phyloP scores from a whole-genome alignment of 1,284 basidiomycete genomes.

The Ganoderma resinaceum region DNA sequence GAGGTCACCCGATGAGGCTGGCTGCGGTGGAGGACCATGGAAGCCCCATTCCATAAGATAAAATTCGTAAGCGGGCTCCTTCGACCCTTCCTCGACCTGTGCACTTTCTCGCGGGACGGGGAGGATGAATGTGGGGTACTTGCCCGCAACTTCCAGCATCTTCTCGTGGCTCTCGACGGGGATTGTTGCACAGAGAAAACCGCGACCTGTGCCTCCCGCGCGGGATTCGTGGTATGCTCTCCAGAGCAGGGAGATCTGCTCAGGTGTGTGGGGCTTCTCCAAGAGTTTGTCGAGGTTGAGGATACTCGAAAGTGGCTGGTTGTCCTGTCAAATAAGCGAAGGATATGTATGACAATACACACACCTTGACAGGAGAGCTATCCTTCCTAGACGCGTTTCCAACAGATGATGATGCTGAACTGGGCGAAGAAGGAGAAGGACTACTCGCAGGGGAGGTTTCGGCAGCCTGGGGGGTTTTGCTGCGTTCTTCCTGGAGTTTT shows the following conservation, averaged over 20 bases:
- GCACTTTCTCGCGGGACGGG: slow-evolving; percentile 68
- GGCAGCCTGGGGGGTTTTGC: slow-evolving; percentile 29
- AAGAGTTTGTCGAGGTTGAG: slow-evolving; percentile 80
- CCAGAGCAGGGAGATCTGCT: slow-evolving; percentile 85
- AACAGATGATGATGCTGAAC: slow-evolving; percentile 20
- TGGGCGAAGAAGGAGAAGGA: slow-evolving; percentile 23
- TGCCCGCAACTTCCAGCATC: slow-evolving; percentile 68
- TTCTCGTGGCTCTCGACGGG: slow-evolving; percentile 75
- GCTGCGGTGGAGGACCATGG: slow-evolving; percentile 69
- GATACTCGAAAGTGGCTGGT: slow-evolving; percentile 82
- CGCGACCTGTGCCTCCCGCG: slow-evolving; percentile 77
- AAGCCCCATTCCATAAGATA: slow-evolving; percentile 90
- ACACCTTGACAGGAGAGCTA: slow-evolving; percentile 73
- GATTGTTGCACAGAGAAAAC: slow-evolving; percentile 84
- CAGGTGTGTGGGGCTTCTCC: slow-evolving; percentile 71
- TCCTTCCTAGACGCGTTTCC: slow-evolving; percentile 56
- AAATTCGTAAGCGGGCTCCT: slow-evolving; percentile 75
- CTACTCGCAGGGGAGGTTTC: slow-evolving; percentile 31
- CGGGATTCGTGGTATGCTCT: slow-evolving; percentile 87
- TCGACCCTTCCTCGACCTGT: slow-evolving; percentile 39
- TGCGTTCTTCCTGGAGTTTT: slow-evolving; percentile 35
- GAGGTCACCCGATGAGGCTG: slow-evolving; percentile 46
- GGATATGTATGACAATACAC: slow-evolving; percentile 13
- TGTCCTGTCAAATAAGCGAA: neutral
- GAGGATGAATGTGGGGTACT: slow-evolving; percentile 81